Conservation (phyloP, 179 eudicot species). For the Pouteria campechiana region DNA sequence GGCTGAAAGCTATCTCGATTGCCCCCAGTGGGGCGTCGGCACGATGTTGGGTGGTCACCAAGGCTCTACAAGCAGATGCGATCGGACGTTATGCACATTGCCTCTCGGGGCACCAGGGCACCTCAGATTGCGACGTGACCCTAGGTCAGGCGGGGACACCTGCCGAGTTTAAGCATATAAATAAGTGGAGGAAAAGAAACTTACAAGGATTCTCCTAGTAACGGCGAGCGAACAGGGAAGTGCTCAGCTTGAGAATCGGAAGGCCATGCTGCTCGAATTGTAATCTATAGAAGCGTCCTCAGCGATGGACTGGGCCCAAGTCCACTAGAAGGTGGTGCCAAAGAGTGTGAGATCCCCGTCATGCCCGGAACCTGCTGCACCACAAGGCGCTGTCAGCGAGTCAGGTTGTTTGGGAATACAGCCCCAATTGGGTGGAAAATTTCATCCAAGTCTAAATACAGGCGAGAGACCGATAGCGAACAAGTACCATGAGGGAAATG, state of each 20-base stretch:
- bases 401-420: conserved; percentile 10
- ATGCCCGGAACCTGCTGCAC: conserved; percentile 36
- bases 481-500: conserved; percentile 9
- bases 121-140: too few relatives aligned
- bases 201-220: conserved; percentile 11
- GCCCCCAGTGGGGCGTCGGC: too few relatives aligned
- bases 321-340: conserved; percentile 40
- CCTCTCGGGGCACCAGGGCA: too few relatives aligned
- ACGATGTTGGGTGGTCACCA: too few relatives aligned
- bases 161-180: not conserved
- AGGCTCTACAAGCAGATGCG: too few relatives aligned
- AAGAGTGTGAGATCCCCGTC: conserved; percentile 55
- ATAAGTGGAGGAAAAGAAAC: conserved; percentile 14
- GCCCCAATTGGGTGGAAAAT: conserved; percentile 6
- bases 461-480: conserved; percentile 8
- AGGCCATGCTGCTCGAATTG: conserved; percentile 6
- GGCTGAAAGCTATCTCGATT: too few relatives aligned
- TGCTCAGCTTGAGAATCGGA: conserved; percentile 12
- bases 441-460: conserved; percentile 5
- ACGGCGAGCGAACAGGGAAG: conserved; percentile 11
- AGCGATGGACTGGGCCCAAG: conserved; percentile 32
- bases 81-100: too few relatives aligned
- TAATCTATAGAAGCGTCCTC: conserved; percentile 15
- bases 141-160: conserved; percentile 3
- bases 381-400: conserved; percentile 4